Conservation (phyloP, 805 yeast species). For the Saccharomyces kudriavzevii region DNA sequence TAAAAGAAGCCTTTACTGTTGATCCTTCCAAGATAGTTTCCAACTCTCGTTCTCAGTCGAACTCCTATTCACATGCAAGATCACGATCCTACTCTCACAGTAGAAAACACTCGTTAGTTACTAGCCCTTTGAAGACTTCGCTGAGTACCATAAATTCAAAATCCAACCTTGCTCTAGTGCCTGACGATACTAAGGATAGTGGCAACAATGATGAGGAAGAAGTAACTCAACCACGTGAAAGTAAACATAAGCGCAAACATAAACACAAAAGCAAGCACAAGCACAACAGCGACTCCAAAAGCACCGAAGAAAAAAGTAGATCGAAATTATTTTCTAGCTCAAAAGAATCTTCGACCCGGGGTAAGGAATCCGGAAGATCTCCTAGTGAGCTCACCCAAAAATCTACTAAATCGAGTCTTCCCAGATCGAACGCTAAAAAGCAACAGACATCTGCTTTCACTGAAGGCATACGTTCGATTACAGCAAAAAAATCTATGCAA, state of each 20-base stretch:
- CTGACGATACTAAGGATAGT: not conserved
- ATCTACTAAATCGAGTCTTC: constrained; percentile 37
- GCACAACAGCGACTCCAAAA: constrained; percentile 16
- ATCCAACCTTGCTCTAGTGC: not conserved
- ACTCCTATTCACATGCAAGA: not conserved
- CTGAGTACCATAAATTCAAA: not conserved
- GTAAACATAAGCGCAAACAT: not conserved
- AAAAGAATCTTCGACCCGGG: constrained; percentile 6
- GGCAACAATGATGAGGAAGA: constrained; percentile 36
- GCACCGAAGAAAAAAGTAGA: not conserved
- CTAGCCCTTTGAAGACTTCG: constrained; percentile 24
- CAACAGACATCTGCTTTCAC: constrained; percentile 70
- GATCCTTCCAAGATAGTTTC: constrained; percentile 4
- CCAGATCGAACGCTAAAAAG: constrained; percentile 40
- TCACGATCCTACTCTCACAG: constrained; percentile 1
- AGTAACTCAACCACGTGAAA: not conserved
- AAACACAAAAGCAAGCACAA: not conserved
- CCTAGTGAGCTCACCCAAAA: constrained; percentile 30
- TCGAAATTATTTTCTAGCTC: not conserved
- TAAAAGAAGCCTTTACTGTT: not conserved
- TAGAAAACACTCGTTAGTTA: constrained; percentile 5
- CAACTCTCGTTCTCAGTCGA: not conserved
- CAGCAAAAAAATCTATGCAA: constrained; percentile 70
- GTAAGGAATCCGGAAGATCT: constrained; percentile 28
- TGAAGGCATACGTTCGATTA: constrained; percentile 75